These are phyloP conservation scores for Eucommia ulmoides DNA, from an alignment of 257 asterid species.

Conservation along the genomic window DNA sequence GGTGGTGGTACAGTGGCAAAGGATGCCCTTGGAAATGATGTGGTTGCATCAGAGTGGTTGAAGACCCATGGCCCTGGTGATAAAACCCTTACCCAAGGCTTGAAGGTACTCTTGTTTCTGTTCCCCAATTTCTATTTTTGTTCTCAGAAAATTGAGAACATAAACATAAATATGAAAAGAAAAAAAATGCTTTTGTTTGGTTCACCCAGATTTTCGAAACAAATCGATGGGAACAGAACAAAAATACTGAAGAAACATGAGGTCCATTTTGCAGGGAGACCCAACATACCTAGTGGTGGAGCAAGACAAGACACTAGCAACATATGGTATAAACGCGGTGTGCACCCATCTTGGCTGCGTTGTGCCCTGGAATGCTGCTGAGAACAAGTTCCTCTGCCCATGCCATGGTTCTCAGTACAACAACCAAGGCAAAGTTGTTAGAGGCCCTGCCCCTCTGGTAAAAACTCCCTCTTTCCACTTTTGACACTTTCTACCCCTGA, in stretches of 20 bases:
- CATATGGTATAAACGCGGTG: conserved; percentile 83
- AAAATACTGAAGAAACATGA: too few species aligned
- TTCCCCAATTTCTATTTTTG: too few species aligned
- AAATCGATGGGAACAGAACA: too few species aligned
- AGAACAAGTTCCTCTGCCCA: conserved; percentile 93
- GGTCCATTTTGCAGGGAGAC: conserved; percentile 84
- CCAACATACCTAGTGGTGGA: conserved; percentile 96
- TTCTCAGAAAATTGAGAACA: too few species aligned
- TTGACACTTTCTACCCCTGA: too few species aligned
- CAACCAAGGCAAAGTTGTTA: conserved; percentile 80
- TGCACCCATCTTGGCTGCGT: conserved; percentile 99
- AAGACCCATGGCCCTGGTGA: conserved; percentile 71
- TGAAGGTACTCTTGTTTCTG: conserved; percentile 51
- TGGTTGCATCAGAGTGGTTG: conserved; percentile 57
- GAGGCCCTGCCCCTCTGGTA: conserved; percentile 98
- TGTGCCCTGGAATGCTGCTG: conserved; percentile 83
- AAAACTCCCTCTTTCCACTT: too few species aligned
- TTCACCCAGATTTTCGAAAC: too few species aligned
- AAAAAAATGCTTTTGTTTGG: too few species aligned
- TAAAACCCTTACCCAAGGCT: conserved; percentile 79
- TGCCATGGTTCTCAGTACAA: conserved; percentile 98
- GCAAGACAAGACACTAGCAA: conserved; percentile 75
- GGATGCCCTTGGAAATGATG: conserved; percentile 84
- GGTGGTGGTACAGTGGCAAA: conserved; percentile 61
- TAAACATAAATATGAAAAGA: too few species aligned